phyloP scores from a whole-genome alignment of 345 rosid species.

The Brassica carinata region DNA sequence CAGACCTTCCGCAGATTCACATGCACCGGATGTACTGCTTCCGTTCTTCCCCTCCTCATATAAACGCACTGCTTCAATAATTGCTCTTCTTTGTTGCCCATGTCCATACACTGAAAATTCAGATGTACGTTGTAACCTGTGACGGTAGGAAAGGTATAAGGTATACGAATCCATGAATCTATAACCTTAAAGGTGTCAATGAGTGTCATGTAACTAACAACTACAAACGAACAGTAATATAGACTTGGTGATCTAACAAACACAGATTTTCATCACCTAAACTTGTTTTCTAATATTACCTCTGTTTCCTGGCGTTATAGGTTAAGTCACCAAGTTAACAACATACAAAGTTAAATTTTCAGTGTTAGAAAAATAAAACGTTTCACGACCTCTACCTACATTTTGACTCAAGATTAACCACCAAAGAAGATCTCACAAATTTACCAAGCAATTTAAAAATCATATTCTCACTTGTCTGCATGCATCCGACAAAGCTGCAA shows the following conservation, averaged over 20 bases:
- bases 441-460: constrained; percentile 4
- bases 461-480: constrained; percentile 75
- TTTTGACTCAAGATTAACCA: constrained; percentile 11
- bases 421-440: neutral
- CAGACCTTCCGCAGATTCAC: constrained; percentile 46
- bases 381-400: neutral
- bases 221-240: neutral
- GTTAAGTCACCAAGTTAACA: constrained; percentile 2
- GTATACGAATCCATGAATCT: neutral
- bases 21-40: constrained; percentile 35
- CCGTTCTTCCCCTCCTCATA: constrained; percentile 53
- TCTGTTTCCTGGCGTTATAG: neutral
- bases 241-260: neutral
- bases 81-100: constrained; percentile 94
- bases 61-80: constrained; percentile 85
- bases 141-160: constrained; percentile 31
- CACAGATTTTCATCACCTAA: neutral
- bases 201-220: neutral
- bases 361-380: neutral
- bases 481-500: constrained; percentile 90
- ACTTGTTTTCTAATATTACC: neutral
- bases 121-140: constrained; percentile 78
- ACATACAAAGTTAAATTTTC: neutral
- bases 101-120: constrained; percentile 88
- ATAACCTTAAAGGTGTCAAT: neutral